Evolutionary conservation across 2,329 filamentous ascomycete species (phyloP).

Genomic region (Rutstroemia sp.): DNA sequence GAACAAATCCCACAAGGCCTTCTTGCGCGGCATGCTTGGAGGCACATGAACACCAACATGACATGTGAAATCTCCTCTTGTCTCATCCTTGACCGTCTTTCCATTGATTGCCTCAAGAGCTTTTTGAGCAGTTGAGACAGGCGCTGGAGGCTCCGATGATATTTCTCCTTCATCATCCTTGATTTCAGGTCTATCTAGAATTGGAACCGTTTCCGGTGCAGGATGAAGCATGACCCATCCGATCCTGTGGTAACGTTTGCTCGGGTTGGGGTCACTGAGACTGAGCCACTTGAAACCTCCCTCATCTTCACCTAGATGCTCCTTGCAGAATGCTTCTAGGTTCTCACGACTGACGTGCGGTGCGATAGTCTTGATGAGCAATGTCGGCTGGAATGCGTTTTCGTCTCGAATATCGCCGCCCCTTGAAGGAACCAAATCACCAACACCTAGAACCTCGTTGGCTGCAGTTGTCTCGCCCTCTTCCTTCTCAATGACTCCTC

Average conservation of each 20-base stretch:
- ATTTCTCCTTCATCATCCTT: constrained; percentile 51
- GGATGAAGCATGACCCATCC: constrained; percentile 97
- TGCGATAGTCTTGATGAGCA: constrained; percentile 96
- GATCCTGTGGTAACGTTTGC: constrained; percentile 94
- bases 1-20: constrained; percentile 94
- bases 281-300: constrained; percentile 95
- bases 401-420: constrained; percentile 87
- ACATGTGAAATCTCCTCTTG: constrained; percentile 91
- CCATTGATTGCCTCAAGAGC: constrained; percentile 93
- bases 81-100: constrained; percentile 92
- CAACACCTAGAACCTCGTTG: constrained; percentile 87
- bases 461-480: constrained; percentile 88
- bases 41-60: constrained; percentile 95
- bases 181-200: constrained; percentile 64
- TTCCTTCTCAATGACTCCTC: constrained; percentile 84
- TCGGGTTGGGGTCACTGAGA: constrained; percentile 90
- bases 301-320: constrained; percentile 83
- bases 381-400: constrained; percentile 77
- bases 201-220: constrained; percentile 56
- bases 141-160: constrained; percentile 33
- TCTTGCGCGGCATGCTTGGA: constrained; percentile 78
- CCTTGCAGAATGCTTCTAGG: constrained; percentile 88
- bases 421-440: constrained; percentile 77
- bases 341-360: constrained; percentile 92
- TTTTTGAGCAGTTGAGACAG: constrained; percentile 64